Evolutionary conservation across 495 filamentous ascomycete species (phyloP).

Genomic region (Penicillium ochrochloron): DNA sequence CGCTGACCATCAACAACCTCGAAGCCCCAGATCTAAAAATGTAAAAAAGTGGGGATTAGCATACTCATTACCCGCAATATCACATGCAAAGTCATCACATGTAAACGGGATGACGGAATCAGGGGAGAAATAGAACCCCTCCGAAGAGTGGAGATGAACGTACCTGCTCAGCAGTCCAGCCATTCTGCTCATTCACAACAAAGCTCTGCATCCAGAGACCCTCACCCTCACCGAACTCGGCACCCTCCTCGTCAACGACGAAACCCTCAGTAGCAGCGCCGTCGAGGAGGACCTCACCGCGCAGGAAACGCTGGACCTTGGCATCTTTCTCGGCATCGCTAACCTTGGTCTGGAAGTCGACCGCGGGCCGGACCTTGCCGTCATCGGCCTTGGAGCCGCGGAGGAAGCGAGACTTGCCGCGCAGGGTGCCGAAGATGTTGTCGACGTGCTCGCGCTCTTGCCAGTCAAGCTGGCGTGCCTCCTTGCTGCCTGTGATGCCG

Average conservation of each 20-base stretch:
- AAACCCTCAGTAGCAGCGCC: slow-evolving; percentile 43
- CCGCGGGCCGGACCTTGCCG: slow-evolving; percentile 40
- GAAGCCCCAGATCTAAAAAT: slow-evolving; percentile 66
- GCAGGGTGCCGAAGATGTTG: slow-evolving; percentile 77
- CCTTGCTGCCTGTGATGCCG: slow-evolving; percentile 72
- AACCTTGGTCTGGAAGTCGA: slow-evolving; percentile 41
- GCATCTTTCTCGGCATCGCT: slow-evolving; percentile 45
- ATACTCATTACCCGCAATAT: neutral
- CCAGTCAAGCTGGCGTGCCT: slow-evolving; percentile 75
- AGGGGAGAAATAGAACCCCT: neutral
- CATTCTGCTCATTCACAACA: slow-evolving; percentile 45
- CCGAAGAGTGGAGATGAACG: slow-evolving; percentile 7
- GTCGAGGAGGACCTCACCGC: slow-evolving; percentile 45
- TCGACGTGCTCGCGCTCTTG: slow-evolving; percentile 71
- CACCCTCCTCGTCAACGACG: slow-evolving; percentile 42
- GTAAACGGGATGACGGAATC: slow-evolving; percentile 7
- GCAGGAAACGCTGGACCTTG: slow-evolving; percentile 51
- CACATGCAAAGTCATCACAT: slow-evolving; percentile 10
- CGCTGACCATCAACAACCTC: slow-evolving; percentile 62
- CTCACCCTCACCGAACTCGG: slow-evolving; percentile 44
- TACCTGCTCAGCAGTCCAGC: slow-evolving; percentile 59
- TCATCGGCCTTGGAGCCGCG: slow-evolving; percentile 40
- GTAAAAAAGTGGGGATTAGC: slow-evolving; percentile 16
- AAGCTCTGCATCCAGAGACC: slow-evolving; percentile 51
- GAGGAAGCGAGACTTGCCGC: slow-evolving; percentile 63